Percentiles rank a stretch among this genome's conserved stretches.
These are phyloP conservation scores for Globisporangium canariense DNA, from an alignment of 352 stramenopile species.

Conservation along the genomic window DNA sequence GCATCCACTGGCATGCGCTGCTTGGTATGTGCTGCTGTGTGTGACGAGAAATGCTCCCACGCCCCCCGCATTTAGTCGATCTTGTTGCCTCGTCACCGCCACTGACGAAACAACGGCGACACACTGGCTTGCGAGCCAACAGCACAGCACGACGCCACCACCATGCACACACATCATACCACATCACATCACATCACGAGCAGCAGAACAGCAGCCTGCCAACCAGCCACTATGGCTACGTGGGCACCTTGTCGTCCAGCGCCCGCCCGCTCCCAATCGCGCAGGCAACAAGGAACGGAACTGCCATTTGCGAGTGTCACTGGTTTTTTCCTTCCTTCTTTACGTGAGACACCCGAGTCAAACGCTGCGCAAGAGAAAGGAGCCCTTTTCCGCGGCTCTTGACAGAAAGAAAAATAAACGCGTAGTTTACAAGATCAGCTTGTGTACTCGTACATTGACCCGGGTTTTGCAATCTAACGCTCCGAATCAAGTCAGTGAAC, in stretches of 20 bases:
- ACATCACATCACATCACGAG: background rate
- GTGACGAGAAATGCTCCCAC: background rate
- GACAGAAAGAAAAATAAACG: conserved; percentile 2
- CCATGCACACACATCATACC: background rate
- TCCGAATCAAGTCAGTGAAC: background rate
- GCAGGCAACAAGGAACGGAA: conserved; percentile 1
- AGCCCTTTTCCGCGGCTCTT: conserved; percentile 2
- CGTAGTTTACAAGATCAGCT: background rate
- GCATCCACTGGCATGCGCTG: background rate
- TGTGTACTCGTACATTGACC: background rate
- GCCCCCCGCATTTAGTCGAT: background rate
- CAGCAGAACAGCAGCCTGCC: too few species aligned
- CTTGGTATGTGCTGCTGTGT: background rate
- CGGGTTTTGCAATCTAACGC: too few species aligned
- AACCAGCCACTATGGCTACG: background rate
- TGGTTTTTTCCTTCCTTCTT: conserved; percentile 5
- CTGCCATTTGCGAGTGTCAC: conserved; percentile 1
- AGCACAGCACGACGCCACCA: background rate
- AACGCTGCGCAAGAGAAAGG: conserved; percentile 5
- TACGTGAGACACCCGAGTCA: conserved; percentile 4
- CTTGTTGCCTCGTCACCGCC: background rate
- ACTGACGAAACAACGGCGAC: background rate
- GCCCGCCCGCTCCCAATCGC: background rate
- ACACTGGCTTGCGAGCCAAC: background rate
- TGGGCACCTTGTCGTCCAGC: background rate